Evolutionary conservation across 148 eudicot genomes (phyloP).

Genomic region (Drosera capensis): DNA sequence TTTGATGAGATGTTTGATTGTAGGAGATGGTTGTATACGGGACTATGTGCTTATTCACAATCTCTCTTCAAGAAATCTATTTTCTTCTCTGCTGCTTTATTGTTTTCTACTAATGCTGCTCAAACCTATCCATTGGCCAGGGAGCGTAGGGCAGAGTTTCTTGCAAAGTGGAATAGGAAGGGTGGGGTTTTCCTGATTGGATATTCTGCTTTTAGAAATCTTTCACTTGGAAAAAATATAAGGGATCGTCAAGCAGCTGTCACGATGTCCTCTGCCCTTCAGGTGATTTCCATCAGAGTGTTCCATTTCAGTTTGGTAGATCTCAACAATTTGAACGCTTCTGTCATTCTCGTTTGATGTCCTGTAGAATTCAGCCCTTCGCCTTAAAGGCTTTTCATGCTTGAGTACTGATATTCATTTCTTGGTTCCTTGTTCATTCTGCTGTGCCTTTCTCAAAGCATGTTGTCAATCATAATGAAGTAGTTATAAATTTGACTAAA

Average conservation of each 20-base stretch:
- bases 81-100: not conserved
- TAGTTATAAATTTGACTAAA: not conserved
- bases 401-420: too few relatives aligned
- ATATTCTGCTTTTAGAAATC: constrained; percentile 62
- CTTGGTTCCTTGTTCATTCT: not conserved
- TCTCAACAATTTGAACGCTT: too few relatives aligned
- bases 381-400: too few relatives aligned
- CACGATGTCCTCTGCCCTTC: constrained; percentile 50
- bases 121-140: constrained; percentile 19
- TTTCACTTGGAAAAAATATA: constrained; percentile 55
- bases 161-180: constrained; percentile 74
- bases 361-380: too few relatives aligned
- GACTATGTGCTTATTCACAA: too few relatives aligned
- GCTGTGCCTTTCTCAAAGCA: not conserved
- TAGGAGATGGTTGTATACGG: too few relatives aligned
- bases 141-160: constrained; percentile 63
- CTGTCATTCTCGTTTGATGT: too few relatives aligned
- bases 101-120: not conserved
- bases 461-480: not conserved
- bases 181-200: constrained; percentile 92
- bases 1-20: too few relatives aligned
- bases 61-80: too few relatives aligned
- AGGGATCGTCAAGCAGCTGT: constrained; percentile 52
- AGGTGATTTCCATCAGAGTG: too few relatives aligned
- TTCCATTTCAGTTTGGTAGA: too few relatives aligned